These are phyloP conservation scores for Rosa multiflora DNA, from an alignment of 306 rosid species.

Conservation along the genomic window DNA sequence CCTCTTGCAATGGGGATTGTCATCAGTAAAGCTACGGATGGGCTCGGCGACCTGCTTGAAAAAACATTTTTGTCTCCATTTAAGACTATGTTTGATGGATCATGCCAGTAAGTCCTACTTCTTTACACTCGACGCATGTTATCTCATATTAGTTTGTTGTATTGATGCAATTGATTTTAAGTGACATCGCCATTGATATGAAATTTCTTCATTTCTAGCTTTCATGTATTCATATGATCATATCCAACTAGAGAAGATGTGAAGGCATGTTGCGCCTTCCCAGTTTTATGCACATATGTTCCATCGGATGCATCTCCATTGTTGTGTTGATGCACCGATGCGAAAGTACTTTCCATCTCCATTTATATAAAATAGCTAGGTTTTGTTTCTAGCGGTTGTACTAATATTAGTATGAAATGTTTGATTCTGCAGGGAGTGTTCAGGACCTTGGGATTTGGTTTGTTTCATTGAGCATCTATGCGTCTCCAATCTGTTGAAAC, in stretches of 20 bases:
- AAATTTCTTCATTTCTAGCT: not conserved
- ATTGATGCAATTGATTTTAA: not conserved
- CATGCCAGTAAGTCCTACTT: constrained; percentile 35
- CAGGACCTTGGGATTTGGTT: constrained; percentile 41
- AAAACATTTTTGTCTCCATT: constrained; percentile 38
- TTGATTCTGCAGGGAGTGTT: constrained; percentile 41
- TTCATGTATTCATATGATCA: not conserved
- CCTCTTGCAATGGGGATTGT: constrained; percentile 36
- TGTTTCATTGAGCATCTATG: constrained; percentile 53
- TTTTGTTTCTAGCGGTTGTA: not conserved
- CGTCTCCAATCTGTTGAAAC: constrained; percentile 31
- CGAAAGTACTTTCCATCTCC: not conserved
- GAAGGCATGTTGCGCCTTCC: not conserved
- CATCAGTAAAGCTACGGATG: constrained; percentile 35
- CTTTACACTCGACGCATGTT: not conserved
- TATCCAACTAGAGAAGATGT: not conserved
- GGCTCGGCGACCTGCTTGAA: constrained; percentile 36
- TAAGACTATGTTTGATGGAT: constrained; percentile 38
- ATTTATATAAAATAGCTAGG: not conserved
- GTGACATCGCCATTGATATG: not conserved
- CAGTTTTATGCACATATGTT: not conserved
- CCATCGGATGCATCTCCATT: not conserved
- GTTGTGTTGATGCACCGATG: not conserved
- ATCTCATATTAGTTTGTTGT: not conserved
- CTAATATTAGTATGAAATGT: not conserved